Conservation (phyloP, 2,329 filamentous ascomycete genomes). For the Arthroderma sp. region DNA sequence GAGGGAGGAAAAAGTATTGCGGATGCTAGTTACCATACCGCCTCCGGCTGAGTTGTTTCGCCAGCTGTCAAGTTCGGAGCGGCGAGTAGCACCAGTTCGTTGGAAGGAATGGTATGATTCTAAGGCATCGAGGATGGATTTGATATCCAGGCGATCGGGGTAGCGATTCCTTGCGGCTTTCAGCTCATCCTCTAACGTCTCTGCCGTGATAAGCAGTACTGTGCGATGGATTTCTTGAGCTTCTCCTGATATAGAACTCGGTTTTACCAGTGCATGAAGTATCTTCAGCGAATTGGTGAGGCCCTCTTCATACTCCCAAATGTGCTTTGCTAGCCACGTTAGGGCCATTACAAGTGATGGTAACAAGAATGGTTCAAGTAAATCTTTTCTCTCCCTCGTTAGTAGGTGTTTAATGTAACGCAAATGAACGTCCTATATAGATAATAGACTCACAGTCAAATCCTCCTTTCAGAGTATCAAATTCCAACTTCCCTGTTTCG, state of each 20-base stretch:
- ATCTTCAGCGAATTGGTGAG: conserved; percentile 42
- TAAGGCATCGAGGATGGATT: conserved; percentile 39
- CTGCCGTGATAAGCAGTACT: conserved; percentile 44
- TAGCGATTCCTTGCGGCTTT: conserved; percentile 38
- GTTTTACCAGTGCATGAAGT: conserved; percentile 43
- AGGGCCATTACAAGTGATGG: conserved; percentile 48
- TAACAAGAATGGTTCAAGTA: conserved; percentile 50
- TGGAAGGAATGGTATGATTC: conserved; percentile 39
- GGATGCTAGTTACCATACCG: conserved; percentile 34
- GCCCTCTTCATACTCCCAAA: conserved; percentile 38
- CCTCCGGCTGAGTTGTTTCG: conserved; percentile 33
- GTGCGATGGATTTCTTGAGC: conserved; percentile 48
- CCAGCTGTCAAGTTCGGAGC: conserved; percentile 42
- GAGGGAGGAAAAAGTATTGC: conserved; percentile 39
- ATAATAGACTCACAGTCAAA: conserved; percentile 41
- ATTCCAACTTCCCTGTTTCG: conserved; percentile 40
- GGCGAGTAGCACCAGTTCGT: conserved; percentile 32
- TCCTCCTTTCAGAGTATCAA: conserved; percentile 48
- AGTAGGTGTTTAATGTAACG: conserved; percentile 3
- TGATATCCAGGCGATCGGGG: conserved; percentile 39
- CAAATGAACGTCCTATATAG: not conserved
- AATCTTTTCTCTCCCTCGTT: conserved; percentile 27
- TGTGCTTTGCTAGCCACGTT: conserved; percentile 45
- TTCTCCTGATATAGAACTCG: conserved; percentile 45
- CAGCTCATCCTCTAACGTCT: conserved; percentile 38